A percentile compares a stretch with the other conserved stretches of the same genome.
Conservation (phyloP, 75 land plant species). For the Pinus albicaulis region DNA sequence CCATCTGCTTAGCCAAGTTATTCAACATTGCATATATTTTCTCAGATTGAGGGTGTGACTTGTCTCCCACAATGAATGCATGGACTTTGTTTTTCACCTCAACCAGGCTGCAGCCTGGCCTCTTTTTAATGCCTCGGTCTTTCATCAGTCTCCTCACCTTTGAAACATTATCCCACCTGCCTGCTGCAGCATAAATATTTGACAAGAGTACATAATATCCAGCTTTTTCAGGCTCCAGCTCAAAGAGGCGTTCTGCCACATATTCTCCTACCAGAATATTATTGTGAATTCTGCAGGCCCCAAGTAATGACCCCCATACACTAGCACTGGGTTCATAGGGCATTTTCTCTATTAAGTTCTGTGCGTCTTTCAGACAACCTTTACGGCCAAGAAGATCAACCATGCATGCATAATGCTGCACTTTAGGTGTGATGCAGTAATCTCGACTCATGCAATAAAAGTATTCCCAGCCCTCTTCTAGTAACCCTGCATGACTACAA, state of each 20-base stretch:
- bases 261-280: background rate
- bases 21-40: conserved; percentile 2
- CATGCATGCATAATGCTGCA: background rate
- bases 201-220: background rate
- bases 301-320: background rate
- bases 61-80: background rate
- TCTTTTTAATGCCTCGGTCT: background rate
- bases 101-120: background rate
- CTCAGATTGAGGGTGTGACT: conserved; percentile 1
- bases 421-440: background rate
- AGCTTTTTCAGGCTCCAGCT: background rate
- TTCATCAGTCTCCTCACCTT: background rate
- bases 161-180: background rate
- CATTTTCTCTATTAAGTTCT: background rate
- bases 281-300: background rate
- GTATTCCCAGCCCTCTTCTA: background rate
- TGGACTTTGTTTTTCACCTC: background rate
- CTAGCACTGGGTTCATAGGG: background rate
- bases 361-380: background rate
- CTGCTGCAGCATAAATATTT: background rate
- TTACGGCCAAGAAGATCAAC: background rate
- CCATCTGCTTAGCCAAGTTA: background rate
- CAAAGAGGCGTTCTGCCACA: background rate
- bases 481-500: background rate
- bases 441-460: background rate